Percentiles rank a stretch among this genome's conserved stretches.
Conservation (phyloP, 768 basidiomycete species). For the Lyophyllum decastes region DNA sequence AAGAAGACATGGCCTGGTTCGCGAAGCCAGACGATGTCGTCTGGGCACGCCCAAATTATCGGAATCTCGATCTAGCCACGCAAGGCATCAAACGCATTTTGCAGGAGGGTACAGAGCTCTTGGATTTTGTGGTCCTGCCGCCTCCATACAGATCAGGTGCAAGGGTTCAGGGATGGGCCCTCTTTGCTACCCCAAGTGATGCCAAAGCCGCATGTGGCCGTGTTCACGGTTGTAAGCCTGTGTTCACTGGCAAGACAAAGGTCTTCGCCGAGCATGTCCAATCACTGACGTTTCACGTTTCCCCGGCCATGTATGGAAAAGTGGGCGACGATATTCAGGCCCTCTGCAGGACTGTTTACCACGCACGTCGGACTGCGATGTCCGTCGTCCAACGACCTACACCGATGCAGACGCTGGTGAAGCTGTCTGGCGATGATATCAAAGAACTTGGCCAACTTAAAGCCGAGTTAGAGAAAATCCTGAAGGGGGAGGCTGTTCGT, state of each 20-base stretch:
- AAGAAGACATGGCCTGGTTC: slow-evolving; percentile 46
- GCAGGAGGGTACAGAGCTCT: slow-evolving; percentile 27
- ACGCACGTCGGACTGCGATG: slow-evolving; percentile 29
- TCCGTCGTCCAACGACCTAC: slow-evolving; percentile 18
- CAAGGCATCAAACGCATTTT: slow-evolving; percentile 44
- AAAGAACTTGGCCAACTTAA: slow-evolving; percentile 58
- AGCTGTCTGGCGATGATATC: slow-evolving; percentile 50
- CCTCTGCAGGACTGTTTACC: slow-evolving; percentile 39
- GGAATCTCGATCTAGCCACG: slow-evolving; percentile 37
- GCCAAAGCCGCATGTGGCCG: slow-evolving; percentile 52
- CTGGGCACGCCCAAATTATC: slow-evolving; percentile 49
- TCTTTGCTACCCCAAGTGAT: slow-evolving; percentile 49
- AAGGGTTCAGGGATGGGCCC: slow-evolving; percentile 53
- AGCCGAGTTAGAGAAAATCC: slow-evolving; percentile 56
- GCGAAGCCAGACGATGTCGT: slow-evolving; percentile 50
- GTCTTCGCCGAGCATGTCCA: slow-evolving; percentile 57
- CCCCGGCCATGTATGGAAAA: slow-evolving; percentile 34
- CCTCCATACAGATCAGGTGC: slow-evolving; percentile 51
- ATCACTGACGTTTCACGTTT: slow-evolving; percentile 48
- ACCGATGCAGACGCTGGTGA: slow-evolving; percentile 34
- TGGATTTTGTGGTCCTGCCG: slow-evolving; percentile 46
- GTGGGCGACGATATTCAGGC: slow-evolving; percentile 45
- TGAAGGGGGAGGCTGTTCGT: slow-evolving; percentile 60
- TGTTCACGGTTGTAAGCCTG: slow-evolving; percentile 48
- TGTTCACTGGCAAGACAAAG: slow-evolving; percentile 43